phyloP scores from a whole-genome alignment of 2,329 filamentous ascomycete genomes.

The Colletotrichum agaves region DNA sequence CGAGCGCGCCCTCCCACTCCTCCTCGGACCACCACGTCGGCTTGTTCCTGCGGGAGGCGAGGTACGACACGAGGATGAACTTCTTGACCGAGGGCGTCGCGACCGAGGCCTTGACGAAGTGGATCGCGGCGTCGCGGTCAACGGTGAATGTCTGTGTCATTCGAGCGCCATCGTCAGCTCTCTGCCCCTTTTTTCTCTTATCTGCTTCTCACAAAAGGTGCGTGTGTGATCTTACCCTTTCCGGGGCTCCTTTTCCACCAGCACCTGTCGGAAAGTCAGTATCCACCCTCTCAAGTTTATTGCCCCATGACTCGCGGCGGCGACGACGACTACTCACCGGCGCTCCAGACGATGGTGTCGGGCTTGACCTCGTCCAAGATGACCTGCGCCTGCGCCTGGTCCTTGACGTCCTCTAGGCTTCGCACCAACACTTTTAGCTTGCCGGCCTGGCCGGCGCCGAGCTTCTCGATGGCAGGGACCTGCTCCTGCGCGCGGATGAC shows the following conservation, averaged over 20 bases:
- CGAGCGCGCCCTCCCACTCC: conserved; percentile 59
- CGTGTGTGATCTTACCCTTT: conserved; percentile 49
- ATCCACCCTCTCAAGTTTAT: background rate
- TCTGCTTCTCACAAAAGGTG: too few species aligned
- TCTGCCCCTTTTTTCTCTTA: background rate
- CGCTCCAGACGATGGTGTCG: conserved; percentile 76
- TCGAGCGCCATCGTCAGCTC: background rate
- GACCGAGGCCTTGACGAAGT: conserved; percentile 70
- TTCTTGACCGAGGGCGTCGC: conserved; percentile 64
- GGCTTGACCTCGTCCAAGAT: conserved; percentile 70
- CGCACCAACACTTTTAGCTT: conserved; percentile 76
- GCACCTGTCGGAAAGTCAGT: conserved; percentile 54
- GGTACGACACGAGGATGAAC: conserved; percentile 74
- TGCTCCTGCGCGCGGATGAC: conserved; percentile 81
- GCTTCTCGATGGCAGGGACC: conserved; percentile 68
- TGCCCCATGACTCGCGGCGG: background rate
- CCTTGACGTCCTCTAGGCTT: conserved; percentile 77
- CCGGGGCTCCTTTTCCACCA: conserved; percentile 66
- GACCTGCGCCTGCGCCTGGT: conserved; percentile 67
- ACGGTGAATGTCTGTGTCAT: conserved; percentile 66
- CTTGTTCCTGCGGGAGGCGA: conserved; percentile 61
- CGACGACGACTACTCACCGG: conserved; percentile 57
- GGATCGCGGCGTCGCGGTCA: conserved; percentile 71
- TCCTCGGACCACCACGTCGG: conserved; percentile 67
- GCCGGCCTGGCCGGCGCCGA: conserved; percentile 68